Evolutionary conservation across 73 alveolate species (phyloP).

Genomic region (Tetrahymena borealis): DNA sequence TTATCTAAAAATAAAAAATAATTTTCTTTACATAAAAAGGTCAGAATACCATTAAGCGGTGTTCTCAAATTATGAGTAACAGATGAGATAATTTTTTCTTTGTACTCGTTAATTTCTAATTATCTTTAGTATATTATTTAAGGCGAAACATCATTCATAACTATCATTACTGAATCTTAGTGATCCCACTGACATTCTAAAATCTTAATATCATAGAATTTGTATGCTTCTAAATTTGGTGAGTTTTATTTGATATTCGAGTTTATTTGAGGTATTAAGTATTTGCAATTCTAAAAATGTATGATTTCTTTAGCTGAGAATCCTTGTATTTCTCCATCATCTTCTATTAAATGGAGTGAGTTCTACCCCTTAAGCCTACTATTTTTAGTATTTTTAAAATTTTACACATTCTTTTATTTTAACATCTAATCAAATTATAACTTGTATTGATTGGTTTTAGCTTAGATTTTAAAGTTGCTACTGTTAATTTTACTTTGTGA

Average conservation of each 20-base stretch:
- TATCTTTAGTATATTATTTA: neutral
- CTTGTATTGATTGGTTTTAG: no score
- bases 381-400: no score
- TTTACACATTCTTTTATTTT: no score
- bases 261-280: neutral
- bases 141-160: neutral
- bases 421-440: no score
- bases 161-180: neutral
- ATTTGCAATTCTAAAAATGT: neutral
- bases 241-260: neutral
- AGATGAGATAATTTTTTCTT: neutral
- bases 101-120: neutral
- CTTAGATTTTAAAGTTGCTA: no score
- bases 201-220: neutral
- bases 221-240: neutral
- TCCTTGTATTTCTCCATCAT: neutral
- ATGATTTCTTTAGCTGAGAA: neutral
- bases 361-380: no score
- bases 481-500: no score
- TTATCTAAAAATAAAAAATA: neutral
- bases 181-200: neutral
- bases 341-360: neutral
- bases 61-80: neutral
- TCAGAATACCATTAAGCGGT: neutral
- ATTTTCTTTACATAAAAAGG: neutral